Conservation (phyloP, 106 monocot species). For the Platanthera guangdongensis region DNA sequence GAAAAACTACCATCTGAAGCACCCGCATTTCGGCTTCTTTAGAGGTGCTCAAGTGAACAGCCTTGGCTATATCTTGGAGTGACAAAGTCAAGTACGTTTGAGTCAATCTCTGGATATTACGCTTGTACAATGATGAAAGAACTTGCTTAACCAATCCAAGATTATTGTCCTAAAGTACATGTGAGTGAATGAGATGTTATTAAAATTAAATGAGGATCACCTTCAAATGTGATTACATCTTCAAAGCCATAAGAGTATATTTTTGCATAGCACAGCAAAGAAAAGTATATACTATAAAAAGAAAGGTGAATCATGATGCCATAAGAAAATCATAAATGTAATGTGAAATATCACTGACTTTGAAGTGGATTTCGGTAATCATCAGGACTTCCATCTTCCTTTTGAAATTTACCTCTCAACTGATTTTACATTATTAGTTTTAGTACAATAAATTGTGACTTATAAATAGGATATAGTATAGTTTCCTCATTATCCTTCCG, state of each 20-base stretch:
- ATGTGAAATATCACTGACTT: too few relatives aligned
- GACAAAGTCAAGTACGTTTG: slow-evolving; percentile 92
- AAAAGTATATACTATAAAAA: not conserved
- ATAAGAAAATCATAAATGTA: not conserved
- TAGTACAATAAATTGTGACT: too few relatives aligned
- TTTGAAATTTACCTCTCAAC: too few relatives aligned
- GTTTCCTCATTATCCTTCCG: too few relatives aligned
- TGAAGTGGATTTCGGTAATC: too few relatives aligned
- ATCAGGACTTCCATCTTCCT: too few relatives aligned
- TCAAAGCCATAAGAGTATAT: not conserved
- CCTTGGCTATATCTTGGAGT: slow-evolving; percentile 90
- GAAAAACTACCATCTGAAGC: slow-evolving; percentile 74
- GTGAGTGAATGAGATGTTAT: slow-evolving; percentile 3
- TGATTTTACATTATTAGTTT: too few relatives aligned
- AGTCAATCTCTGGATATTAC: slow-evolving; percentile 92
- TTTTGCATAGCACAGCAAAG: not conserved
- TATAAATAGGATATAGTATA: too few relatives aligned
- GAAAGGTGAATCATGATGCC: not conserved
- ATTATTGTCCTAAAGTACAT: slow-evolving; percentile 73
- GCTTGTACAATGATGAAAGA: slow-evolving; percentile 78
- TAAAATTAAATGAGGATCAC: not conserved
- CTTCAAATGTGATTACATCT: not conserved
- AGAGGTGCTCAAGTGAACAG: slow-evolving; percentile 62
- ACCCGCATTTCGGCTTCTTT: slow-evolving; percentile 98
- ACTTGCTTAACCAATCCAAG: slow-evolving; percentile 94